These are phyloP conservation scores for Geotrichum carabidarum DNA, from an alignment of 1,139 yeast species.

Conservation along the genomic window DNA sequence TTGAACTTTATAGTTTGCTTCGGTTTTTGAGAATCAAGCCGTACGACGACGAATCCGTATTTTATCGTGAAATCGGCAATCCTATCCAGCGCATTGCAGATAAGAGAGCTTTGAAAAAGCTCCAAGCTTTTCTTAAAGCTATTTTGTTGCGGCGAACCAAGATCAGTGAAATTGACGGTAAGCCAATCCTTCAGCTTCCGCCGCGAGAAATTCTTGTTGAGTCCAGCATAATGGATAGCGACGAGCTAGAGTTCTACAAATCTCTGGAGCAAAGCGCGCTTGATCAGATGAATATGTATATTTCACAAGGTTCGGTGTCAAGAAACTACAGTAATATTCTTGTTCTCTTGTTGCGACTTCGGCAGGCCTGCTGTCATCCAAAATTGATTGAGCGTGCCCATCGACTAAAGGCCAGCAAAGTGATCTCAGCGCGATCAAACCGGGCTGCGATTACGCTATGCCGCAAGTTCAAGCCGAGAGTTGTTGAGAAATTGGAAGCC, in stretches of 20 bases:
- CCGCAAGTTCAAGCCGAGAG: slow-evolving; percentile 22
- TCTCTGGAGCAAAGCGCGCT: slow-evolving; percentile 57
- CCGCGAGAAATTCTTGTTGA: slow-evolving; percentile 51
- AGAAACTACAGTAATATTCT: slow-evolving; percentile 55
- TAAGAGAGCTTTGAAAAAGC: slow-evolving; percentile 49
- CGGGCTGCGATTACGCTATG: slow-evolving; percentile 23
- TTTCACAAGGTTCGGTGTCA: slow-evolving; percentile 36
- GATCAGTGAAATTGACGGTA: slow-evolving; percentile 67
- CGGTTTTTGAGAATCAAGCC: slow-evolving; percentile 62
- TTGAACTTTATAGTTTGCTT: slow-evolving; percentile 72
- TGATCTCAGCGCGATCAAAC: slow-evolving; percentile 19
- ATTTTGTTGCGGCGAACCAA: slow-evolving; percentile 78
- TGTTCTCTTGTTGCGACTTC: slow-evolving; percentile 66
- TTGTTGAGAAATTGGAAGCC: slow-evolving; percentile 22
- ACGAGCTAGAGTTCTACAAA: slow-evolving; percentile 51
- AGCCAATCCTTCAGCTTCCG: slow-evolving; percentile 65
- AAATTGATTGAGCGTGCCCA: slow-evolving; percentile 66
- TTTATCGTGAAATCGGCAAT: slow-evolving; percentile 53
- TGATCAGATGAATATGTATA: slow-evolving; percentile 49
- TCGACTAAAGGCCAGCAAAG: slow-evolving; percentile 12
- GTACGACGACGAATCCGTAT: slow-evolving; percentile 47
- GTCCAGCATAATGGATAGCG: slow-evolving; percentile 50
- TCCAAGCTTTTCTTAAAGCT: slow-evolving; percentile 73
- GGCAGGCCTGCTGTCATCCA: slow-evolving; percentile 90
- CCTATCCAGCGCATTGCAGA: slow-evolving; percentile 48